A percentile compares a stretch with the other conserved stretches of the same genome.
These are phyloP conservation scores for Metarhizium anisopliae DNA, from an alignment of 2,329 filamentous ascomycete genomes.

Conservation along the genomic window DNA sequence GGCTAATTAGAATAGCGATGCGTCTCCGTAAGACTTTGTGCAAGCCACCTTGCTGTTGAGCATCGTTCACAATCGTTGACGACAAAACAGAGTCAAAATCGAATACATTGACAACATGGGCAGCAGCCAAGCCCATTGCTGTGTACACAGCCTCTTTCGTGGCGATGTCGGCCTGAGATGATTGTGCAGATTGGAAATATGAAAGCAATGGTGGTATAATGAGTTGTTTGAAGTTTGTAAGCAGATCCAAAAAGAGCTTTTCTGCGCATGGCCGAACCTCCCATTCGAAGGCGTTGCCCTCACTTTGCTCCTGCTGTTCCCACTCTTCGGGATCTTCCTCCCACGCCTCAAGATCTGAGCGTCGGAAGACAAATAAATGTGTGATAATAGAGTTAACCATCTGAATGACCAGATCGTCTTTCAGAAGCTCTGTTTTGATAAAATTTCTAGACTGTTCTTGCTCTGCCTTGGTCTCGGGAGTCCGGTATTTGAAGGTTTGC, in stretches of 20 bases:
- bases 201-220: slow-evolving; percentile 69
- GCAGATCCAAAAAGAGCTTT: slow-evolving; percentile 84
- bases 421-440: slow-evolving; percentile 67
- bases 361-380: slow-evolving; percentile 79
- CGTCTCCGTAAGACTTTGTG: slow-evolving; percentile 81
- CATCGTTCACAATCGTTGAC: slow-evolving; percentile 68
- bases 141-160: slow-evolving; percentile 94
- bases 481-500: slow-evolving; percentile 77
- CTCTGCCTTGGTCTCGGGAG: slow-evolving; percentile 65
- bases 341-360: slow-evolving; percentile 82
- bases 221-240: slow-evolving; percentile 79
- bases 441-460: slow-evolving; percentile 59
- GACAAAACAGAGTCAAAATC: slow-evolving; percentile 78
- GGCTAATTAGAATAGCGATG: slow-evolving; percentile 78
- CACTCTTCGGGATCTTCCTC: slow-evolving; percentile 92
- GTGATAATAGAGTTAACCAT: slow-evolving; percentile 81
- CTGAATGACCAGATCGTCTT: slow-evolving; percentile 65
- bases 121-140: slow-evolving; percentile 77
- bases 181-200: slow-evolving; percentile 74
- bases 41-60: slow-evolving; percentile 50
- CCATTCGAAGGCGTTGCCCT: slow-evolving; percentile 83
- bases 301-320: slow-evolving; percentile 82
- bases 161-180: slow-evolving; percentile 57
- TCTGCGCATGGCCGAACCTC: slow-evolving; percentile 88
- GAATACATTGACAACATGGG: slow-evolving; percentile 62